phyloP scores from a whole-genome alignment of 371 early-diverging fungal genomes.

The Mortierella sp. region DNA sequence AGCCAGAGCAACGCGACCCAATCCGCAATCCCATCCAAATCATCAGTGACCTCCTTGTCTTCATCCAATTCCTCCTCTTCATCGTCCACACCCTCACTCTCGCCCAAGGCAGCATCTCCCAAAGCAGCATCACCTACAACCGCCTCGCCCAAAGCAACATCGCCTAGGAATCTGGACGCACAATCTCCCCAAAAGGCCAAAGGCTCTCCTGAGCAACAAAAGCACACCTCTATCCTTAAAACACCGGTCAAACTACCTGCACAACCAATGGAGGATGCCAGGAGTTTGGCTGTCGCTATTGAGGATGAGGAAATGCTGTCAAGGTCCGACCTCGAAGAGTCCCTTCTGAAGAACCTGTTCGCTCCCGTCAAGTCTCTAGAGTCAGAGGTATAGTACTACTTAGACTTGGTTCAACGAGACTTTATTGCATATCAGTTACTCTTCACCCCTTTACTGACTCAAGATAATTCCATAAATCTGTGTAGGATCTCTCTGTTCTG shows the following conservation, averaged over 20 bases:
- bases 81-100: conserved; percentile 7
- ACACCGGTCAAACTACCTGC: background rate
- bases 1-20: conserved; percentile 5
- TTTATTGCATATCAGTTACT: too few species aligned
- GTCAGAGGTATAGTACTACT: conserved; percentile 31
- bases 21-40: conserved; percentile 2
- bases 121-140: background rate
- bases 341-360: conserved; percentile 41
- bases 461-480: background rate
- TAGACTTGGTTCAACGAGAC: too few species aligned
- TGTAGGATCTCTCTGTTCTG: conserved; percentile 53
- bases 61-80: conserved; percentile 9
- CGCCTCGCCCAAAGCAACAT: background rate
- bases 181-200: background rate
- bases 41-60: background rate
- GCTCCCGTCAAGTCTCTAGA: conserved; percentile 30
- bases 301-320: conserved; percentile 42
- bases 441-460: background rate
- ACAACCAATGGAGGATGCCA: conserved; percentile 40
- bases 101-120: conserved; percentile 8
- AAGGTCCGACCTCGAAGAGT: conserved; percentile 50
- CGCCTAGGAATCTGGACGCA: background rate
- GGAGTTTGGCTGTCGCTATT: conserved; percentile 43
- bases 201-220: background rate
- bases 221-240: background rate